Evolutionary conservation across 2,329 filamentous ascomycete genomes (phyloP).

Genomic region (Aureobasidium subglaciale): DNA sequence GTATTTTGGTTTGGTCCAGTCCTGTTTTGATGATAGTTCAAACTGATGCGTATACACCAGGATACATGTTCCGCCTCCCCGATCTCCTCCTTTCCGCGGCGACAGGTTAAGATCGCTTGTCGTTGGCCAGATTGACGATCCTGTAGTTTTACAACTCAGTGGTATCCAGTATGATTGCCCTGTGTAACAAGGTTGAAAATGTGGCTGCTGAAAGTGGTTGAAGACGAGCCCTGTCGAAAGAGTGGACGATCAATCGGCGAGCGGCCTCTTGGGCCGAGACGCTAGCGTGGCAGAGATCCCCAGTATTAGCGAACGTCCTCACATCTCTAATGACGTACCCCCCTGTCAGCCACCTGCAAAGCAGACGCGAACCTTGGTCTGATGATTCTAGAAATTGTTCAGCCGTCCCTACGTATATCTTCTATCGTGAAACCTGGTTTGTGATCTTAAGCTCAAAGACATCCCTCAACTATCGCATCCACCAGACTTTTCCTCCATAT

Average conservation of each 20-base stretch:
- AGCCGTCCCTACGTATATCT: slow-evolving; percentile 1
- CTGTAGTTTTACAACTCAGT: neutral
- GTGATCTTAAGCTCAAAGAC: neutral
- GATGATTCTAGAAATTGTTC: slow-evolving; percentile 9
- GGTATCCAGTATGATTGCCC: neutral
- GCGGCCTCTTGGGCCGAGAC: neutral
- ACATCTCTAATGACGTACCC: slow-evolving; percentile 1
- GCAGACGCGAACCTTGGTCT: neutral
- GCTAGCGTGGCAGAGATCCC: neutral
- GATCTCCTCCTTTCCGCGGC: neutral
- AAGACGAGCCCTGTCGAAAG: slow-evolving; percentile 6
- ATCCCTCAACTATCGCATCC: neutral
- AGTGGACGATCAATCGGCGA: neutral
- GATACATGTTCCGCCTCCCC: slow-evolving; percentile 1
- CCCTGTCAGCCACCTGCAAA: neutral
- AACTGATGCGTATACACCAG: neutral
- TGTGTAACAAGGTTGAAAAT: neutral
- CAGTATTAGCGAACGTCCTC: neutral
- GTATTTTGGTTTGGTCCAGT: neutral
- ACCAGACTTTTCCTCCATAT: neutral
- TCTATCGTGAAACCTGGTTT: slow-evolving; percentile 1
- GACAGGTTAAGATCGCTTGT: neutral
- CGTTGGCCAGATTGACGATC: neutral
- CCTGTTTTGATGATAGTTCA: slow-evolving; percentile 1
- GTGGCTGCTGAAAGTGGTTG: neutral